Base-by-base conservation (phyloP, 768 basidiomycete species). In the Coprinellus aureogranulatus region DNA sequence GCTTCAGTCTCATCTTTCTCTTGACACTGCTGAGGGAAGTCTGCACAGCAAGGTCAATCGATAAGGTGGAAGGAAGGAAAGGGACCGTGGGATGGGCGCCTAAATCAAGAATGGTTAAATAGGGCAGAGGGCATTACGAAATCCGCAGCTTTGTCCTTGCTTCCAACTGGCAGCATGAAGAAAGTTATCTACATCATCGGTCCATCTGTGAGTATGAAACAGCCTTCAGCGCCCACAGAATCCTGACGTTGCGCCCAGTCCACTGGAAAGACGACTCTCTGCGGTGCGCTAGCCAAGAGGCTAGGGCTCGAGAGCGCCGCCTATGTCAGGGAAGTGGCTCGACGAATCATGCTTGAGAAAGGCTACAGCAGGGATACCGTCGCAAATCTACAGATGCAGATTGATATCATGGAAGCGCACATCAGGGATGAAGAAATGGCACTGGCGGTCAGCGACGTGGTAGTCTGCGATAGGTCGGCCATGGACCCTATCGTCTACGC, bases 231-330 rank as follows among this genome's bases (percentile, higher is more conserved):
- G 28, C 3, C 18, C 16, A n/a, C 27, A 12, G 26, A 18, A 6
- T n/a, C 23, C 26, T n/a, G 25, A 9, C 12, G 12, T 18, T n/a
- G 14, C 12, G 18, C 12, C 1, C 68, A 80, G 68, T 86, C 86
- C 16, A 83, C 83, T 12, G 87, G 87, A n/a, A 89, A 89, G 68
- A 85, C 87, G 25, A 88, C 86, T 0, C 75, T 88, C 2, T 87
- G 84, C 66, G 67, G 77, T 34, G 82, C 83, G 1, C 67, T 87
- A 0, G 76, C 76, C 0, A 60, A 71, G 45, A 71, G 72, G 37
- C 63, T 86, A 10, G 68, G 70, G 1, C 58, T 88, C 28, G 53
- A 60, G 2, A 63, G 64, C 18, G 56, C 65, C 28, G 76, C 75
- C 28, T 78, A 79, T 55, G 77, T 89, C 57, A 81, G 73, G 23